Evolutionary conservation across 106 monocot genomes (phyloP).

Genomic region (Dioscorea zingiberensis): DNA sequence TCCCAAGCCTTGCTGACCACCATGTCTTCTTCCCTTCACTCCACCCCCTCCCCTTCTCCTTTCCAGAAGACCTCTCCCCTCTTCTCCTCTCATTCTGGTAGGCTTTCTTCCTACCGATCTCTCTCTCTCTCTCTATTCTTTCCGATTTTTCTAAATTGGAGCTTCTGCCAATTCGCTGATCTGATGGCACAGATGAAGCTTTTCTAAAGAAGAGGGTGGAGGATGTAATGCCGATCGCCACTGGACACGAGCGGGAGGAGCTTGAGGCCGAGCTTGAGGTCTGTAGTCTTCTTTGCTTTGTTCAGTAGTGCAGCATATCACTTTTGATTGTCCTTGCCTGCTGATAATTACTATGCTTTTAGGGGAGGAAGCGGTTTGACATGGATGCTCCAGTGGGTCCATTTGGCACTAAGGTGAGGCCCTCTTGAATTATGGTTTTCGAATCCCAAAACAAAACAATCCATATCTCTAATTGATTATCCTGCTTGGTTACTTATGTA

Average conservation of each 20-base stretch:
- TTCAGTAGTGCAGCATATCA: no score
- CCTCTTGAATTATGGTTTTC: background rate
- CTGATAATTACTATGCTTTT: background rate
- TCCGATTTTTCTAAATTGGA: constrained; percentile 2
- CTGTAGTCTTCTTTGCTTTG: no score
- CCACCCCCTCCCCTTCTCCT: constrained; percentile 1
- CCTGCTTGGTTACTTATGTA: background rate
- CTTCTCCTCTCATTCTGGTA: background rate
- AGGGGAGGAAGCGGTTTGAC: constrained; percentile 90
- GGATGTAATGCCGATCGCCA: constrained; percentile 92
- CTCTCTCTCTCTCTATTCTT: background rate
- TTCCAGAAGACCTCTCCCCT: constrained; percentile 3
- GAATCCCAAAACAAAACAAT: background rate
- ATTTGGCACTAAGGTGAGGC: constrained; percentile 85
- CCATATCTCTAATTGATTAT: background rate
- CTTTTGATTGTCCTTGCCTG: no score
- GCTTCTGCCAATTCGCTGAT: background rate
- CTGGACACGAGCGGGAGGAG: constrained; percentile 86
- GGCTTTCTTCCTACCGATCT: constrained; percentile 9
- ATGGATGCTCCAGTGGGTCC: constrained; percentile 91
- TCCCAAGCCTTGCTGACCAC: background rate
- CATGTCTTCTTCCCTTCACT: background rate
- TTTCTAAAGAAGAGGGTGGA: constrained; percentile 63
- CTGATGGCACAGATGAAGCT: constrained; percentile 7
- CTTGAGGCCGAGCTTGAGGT: constrained; percentile 87